Evolutionary conservation across 495 filamentous ascomycete species (phyloP).

Genomic region (Cercophora samala): DNA sequence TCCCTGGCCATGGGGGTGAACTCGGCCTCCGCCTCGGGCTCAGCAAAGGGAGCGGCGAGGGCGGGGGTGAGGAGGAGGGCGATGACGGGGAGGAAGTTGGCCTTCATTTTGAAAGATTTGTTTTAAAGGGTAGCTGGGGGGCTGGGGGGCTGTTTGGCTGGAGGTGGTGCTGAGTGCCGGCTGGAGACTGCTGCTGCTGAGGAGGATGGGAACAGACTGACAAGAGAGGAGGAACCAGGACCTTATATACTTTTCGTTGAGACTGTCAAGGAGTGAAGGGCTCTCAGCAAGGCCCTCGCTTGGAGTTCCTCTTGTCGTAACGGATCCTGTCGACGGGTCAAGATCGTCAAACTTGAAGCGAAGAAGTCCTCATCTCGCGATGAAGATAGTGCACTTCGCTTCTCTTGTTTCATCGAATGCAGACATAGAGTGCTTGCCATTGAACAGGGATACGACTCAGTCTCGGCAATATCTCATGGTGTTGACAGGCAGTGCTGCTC

Average conservation of each 20-base stretch:
- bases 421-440: not conserved
- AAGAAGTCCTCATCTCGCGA: not conserved
- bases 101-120: slow-evolving; percentile 14
- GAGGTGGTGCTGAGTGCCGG: not conserved
- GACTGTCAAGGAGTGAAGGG: not conserved
- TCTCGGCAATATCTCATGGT: not conserved
- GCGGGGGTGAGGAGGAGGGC: slow-evolving; percentile 12
- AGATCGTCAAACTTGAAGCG: not conserved
- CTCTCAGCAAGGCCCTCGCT: not conserved
- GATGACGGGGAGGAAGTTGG: slow-evolving; percentile 17
- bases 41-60: slow-evolving; percentile 14
- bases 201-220: not conserved
- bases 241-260: not conserved
- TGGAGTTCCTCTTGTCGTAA: not conserved
- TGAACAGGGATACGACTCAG: not conserved
- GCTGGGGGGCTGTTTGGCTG: not conserved
- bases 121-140: not conserved
- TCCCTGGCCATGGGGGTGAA: slow-evolving; percentile 7
- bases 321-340: not conserved
- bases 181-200: not conserved
- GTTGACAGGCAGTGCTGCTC: not conserved
- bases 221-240: not conserved
- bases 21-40: not conserved
- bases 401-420: not conserved
- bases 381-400: not conserved